Evolutionary conservation across 179 eudicot genomes (phyloP).

Genomic region (Amaranthus tricolor): DNA sequence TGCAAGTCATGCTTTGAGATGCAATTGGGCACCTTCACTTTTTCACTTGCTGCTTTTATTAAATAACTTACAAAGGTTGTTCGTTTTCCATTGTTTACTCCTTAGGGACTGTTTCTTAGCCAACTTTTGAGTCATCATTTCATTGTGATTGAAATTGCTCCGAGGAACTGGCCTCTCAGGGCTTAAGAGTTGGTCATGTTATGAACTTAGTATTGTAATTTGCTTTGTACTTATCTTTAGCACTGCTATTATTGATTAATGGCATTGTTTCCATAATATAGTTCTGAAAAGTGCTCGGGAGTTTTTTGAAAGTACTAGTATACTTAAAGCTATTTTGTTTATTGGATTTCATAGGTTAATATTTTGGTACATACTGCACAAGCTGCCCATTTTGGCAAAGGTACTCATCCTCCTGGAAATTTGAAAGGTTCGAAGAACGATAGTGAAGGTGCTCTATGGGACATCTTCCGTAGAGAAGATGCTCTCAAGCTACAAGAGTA

Average conservation of each 20-base stretch:
- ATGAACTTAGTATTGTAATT: not conserved
- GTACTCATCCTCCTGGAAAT: slow-evolving; percentile 3
- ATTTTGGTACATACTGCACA: slow-evolving; percentile 58
- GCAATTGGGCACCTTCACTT: too few species aligned
- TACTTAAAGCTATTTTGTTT: slow-evolving; percentile 13
- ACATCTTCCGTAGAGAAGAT: slow-evolving; percentile 68
- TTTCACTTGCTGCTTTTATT: not conserved
- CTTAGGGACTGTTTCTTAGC: not conserved
- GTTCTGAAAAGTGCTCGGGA: not conserved
- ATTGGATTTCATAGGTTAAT: slow-evolving; percentile 42
- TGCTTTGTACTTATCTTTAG: not conserved
- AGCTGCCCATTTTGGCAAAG: slow-evolving; percentile 10
- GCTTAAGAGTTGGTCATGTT: not conserved
- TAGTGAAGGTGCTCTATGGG: slow-evolving; percentile 68
- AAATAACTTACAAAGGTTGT: not conserved
- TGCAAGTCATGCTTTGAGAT: not conserved
- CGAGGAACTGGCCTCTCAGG: not conserved
- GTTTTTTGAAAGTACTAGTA: slow-evolving; percentile 11
- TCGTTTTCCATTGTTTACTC: not conserved
- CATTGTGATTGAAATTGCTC: too few species aligned
- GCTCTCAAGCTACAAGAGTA: slow-evolving; percentile 55
- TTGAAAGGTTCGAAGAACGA: slow-evolving; percentile 4
- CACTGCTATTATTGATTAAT: not conserved
- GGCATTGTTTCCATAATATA: not conserved
- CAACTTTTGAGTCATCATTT: not conserved